Percentiles rank a stretch among this genome's conserved stretches.
phyloP scores from a whole-genome alignment of 805 yeast species.

The Candida dajiaensis region DNA sequence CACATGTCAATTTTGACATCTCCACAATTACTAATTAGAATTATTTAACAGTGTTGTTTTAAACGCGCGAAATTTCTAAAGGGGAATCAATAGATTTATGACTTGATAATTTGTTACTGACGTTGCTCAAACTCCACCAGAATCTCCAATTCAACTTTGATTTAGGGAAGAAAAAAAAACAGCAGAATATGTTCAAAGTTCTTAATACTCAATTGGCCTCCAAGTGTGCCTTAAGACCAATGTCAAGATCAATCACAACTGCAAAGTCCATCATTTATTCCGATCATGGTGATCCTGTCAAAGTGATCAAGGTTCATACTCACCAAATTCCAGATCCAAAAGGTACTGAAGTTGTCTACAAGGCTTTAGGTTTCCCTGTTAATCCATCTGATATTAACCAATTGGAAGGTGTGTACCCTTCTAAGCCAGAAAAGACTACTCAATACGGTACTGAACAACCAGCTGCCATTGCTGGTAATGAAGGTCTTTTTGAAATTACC shows the following conservation, averaged over 20 bases:
- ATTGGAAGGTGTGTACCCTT: constrained; percentile 79
- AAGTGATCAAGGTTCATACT: constrained; percentile 46
- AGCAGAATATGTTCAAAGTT: neutral
- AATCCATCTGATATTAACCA: constrained; percentile 91
- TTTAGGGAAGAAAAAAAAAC: too few species aligned
- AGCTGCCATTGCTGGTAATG: constrained; percentile 87
- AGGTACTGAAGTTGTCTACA: constrained; percentile 48
- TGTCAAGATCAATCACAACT: constrained; percentile 25
- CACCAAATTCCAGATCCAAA: constrained; percentile 44
- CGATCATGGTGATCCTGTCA: constrained; percentile 60
- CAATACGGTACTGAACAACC: constrained; percentile 58
- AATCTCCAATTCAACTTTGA: neutral
- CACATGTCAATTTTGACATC: too few species aligned
- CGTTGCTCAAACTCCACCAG: neutral
- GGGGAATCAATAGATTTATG: neutral
- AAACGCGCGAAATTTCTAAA: neutral
- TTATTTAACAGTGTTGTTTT: too few species aligned
- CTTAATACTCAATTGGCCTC: neutral
- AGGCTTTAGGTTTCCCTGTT: constrained; percentile 74
- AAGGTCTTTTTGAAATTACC: constrained; percentile 85
- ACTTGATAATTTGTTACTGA: neutral
- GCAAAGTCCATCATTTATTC: constrained; percentile 66
- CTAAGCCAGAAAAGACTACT: constrained; percentile 51
- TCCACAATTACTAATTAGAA: neutral
- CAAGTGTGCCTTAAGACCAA: neutral